Base-by-base conservation (phyloP, 768 basidiomycete species). In the Russula griseocarnosa region DNA sequence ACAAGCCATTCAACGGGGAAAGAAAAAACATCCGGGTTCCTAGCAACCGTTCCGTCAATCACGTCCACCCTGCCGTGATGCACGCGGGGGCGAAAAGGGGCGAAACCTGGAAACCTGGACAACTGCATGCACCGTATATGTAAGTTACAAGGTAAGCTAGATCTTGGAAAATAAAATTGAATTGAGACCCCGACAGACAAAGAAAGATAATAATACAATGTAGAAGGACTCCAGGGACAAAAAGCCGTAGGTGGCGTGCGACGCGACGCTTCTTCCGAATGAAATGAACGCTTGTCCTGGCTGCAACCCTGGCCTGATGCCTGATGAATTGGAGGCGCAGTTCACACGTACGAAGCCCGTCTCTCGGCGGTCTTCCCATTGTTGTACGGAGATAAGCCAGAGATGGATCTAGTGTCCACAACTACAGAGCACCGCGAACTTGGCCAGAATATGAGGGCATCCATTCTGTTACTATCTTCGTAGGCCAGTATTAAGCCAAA, bases 301-400 rank as follows among this genome's bases (percentile, higher is more conserved):
- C 16, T 5, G 6, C 38, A 36, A 36, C 38, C 38, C 38, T 40
- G 38, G 38, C 38, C 38, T 40, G 38, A 40, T 40, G 36, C 44
- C 44, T 11, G 20, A 46, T n/a, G 44, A 46, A 53, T 61, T 26
- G 52, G 42, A 36, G 14, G 8, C 38, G 28, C 59, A 22, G 42
- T 42, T 16, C 50, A 30, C 59, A 58, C n/a, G n/a, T n/a, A n/a
- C 44, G 32, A 46, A 46, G 10, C 20, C 42, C 34, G 42, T 53
- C 50, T 53, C 2, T 40, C 30, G 55, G 55, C 50, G 56, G 34
- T 46, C 32, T 54, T 58, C 30, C 44, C 47, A 44, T 55, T 18
- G 26, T 36, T 50, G 36, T 34, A n/a, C 55, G 62, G 52, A 56
- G 61, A 66, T 64, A 57, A 63, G 56, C 42, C 55, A 65, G 50